These are phyloP conservation scores for Coffea canephora DNA, from an alignment of 257 asterid species.

Conservation along the genomic window DNA sequence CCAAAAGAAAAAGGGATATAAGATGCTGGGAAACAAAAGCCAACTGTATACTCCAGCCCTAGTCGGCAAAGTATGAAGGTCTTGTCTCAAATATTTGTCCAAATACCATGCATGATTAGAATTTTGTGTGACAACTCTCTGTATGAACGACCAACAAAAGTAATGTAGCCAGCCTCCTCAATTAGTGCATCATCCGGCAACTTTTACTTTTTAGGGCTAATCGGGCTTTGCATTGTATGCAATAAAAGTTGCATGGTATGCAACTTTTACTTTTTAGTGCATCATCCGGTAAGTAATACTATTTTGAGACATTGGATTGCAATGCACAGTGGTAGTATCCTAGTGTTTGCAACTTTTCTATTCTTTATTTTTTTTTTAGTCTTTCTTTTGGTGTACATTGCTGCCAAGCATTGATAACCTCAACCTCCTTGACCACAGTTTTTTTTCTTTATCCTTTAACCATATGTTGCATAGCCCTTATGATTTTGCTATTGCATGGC, in stretches of 20 bases:
- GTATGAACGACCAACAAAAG: slow-evolving; percentile 9
- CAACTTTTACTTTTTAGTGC: slow-evolving; percentile 9
- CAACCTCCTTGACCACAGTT: neutral
- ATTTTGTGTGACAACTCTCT: slow-evolving; percentile 22
- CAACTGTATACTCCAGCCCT: neutral
- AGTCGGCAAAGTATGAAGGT: slow-evolving; percentile 1
- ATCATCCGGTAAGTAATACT: neutral
- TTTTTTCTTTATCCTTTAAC: neutral
- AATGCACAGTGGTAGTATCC: neutral
- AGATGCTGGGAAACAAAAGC: neutral
- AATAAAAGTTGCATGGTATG: neutral
- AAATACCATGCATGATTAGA: slow-evolving; percentile 22
- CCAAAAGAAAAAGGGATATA: neutral
- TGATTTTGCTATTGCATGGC: slow-evolving; percentile 16
- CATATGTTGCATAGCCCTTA: slow-evolving; percentile 8
- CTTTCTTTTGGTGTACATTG: slow-evolving; percentile 1
- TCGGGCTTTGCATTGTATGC: neutral
- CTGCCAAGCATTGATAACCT: slow-evolving; percentile 5
- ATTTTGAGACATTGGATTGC: slow-evolving; percentile 1
- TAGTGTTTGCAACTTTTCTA: neutral
- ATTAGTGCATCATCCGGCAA: slow-evolving; percentile 17
- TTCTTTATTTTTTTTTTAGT: neutral
- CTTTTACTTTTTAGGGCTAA: slow-evolving; percentile 18
- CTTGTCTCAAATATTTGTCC: slow-evolving; percentile 12
- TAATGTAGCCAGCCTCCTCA: slow-evolving; percentile 7